Conservation (phyloP, 192 early-diverging fungal species). For the Backusella psychrophila region DNA sequence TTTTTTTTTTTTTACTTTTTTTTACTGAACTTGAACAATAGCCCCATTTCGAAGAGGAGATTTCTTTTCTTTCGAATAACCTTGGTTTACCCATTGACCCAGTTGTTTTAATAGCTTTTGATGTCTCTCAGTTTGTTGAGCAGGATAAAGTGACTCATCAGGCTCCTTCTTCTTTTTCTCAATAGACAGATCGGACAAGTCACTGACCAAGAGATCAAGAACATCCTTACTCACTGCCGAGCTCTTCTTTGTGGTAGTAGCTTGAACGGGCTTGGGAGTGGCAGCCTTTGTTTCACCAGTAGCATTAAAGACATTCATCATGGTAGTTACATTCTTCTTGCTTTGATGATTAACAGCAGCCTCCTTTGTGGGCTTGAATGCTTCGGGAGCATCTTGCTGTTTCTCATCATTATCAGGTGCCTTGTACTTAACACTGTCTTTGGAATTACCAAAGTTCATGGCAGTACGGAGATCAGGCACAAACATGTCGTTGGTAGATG, state of each 20-base stretch:
- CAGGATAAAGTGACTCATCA: neutral
- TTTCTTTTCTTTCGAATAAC: neutral
- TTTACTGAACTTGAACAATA: slow-evolving; percentile 9
- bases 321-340: slow-evolving; percentile 2
- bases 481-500: neutral
- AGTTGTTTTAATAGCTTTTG: slow-evolving; percentile 1
- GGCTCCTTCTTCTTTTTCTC: neutral
- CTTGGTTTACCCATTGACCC: slow-evolving; percentile 1
- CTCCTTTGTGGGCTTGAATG: neutral
- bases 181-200: neutral
- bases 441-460: neutral
- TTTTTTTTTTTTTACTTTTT: too few species aligned
- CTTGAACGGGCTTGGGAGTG: neutral
- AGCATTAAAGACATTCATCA: neutral
- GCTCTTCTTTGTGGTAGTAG: neutral
- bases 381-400: neutral
- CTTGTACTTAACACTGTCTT: slow-evolving; percentile 5
- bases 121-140: neutral
- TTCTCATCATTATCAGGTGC: neutral
- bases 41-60: neutral
- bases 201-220: neutral
- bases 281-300: neutral
- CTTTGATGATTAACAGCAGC: neutral
- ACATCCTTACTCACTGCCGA: slow-evolving; percentile 6
- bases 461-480: neutral